Evolutionary conservation across 1,284 basidiomycete genomes (phyloP).

Genomic region (Rhizopogon parksii): DNA sequence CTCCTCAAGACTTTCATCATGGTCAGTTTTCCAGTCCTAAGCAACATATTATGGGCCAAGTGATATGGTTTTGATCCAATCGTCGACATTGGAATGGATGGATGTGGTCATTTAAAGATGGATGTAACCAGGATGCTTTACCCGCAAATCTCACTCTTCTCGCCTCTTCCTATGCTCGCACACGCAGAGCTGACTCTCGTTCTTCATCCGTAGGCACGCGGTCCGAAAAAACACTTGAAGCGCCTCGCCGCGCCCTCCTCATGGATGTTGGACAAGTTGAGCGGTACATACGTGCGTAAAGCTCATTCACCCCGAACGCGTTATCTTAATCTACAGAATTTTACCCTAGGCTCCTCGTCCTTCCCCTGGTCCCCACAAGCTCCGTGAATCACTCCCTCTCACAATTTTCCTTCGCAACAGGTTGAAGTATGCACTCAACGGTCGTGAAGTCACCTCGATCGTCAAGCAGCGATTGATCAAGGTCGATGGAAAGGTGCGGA

Average conservation of each 20-base stretch:
- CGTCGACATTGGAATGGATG: slow-evolving; percentile 13
- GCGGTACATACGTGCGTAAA: slow-evolving; percentile 87
- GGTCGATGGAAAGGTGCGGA: slow-evolving; percentile 98
- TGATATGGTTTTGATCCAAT: neutral
- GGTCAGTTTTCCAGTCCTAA: slow-evolving; percentile 21
- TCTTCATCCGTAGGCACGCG: slow-evolving; percentile 65
- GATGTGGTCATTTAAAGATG: slow-evolving; percentile 16
- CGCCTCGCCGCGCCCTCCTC: slow-evolving; percentile 94
- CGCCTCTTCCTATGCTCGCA: neutral
- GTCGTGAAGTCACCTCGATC: slow-evolving; percentile 92
- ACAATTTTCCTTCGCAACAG: slow-evolving; percentile 98
- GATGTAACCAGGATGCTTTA: slow-evolving; percentile 16
- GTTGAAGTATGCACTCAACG: slow-evolving; percentile 97
- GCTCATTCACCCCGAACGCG: slow-evolving; percentile 1
- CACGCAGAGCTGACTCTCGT: slow-evolving; percentile 13
- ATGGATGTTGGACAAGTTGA: slow-evolving; percentile 99
- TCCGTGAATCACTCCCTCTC: slow-evolving; percentile 93
- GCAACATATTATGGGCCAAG: neutral
- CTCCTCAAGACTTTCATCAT: slow-evolving; percentile 27
- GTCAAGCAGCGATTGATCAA: slow-evolving; percentile 97
- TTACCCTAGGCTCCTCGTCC: slow-evolving; percentile 80
- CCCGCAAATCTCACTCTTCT: neutral
- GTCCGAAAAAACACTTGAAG: slow-evolving; percentile 99
- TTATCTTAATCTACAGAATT: slow-evolving; percentile 2
- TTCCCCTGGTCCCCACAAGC: slow-evolving; percentile 97